Conservation (phyloP, 2,329 filamentous ascomycete species). For the Ascochyta fabae region DNA sequence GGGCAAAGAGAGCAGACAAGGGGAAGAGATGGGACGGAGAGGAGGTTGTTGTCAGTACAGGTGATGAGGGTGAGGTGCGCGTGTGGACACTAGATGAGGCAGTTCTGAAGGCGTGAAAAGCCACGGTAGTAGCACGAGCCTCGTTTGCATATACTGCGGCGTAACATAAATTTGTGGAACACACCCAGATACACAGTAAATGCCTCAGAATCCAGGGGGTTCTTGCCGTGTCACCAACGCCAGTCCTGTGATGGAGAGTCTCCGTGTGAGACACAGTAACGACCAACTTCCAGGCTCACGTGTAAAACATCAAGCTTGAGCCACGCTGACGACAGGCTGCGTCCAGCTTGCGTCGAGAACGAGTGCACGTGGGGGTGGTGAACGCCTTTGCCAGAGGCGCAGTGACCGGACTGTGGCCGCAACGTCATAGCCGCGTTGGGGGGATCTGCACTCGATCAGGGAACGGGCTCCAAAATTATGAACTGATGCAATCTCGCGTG, state of each 20-base stretch:
- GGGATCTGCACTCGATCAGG: slow-evolving; percentile 32
- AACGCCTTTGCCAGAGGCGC: slow-evolving; percentile 1
- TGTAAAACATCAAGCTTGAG: slow-evolving; percentile 1
- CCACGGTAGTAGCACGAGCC: not conserved
- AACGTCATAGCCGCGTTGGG: slow-evolving; percentile 31
- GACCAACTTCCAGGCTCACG: not conserved
- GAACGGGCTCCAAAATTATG: slow-evolving; percentile 34
- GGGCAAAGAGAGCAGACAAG: slow-evolving; percentile 80
- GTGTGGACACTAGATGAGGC: slow-evolving; percentile 68
- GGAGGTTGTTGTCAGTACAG: slow-evolving; percentile 88
- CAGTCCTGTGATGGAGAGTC: not conserved
- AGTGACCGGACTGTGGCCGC: slow-evolving; percentile 22
- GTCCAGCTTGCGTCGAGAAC: slow-evolving; percentile 7
- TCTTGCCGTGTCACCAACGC: not conserved
- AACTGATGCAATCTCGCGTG: slow-evolving; percentile 21
- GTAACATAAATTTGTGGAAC: slow-evolving; percentile 12
- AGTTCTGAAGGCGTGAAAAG: slow-evolving; percentile 3
- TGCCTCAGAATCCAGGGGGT: slow-evolving; percentile 10
- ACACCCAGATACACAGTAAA: not conserved
- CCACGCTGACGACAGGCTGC: slow-evolving; percentile 19
- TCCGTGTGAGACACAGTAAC: not conserved
- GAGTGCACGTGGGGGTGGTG: slow-evolving; percentile 23
- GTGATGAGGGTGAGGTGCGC: slow-evolving; percentile 87
- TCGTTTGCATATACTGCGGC: slow-evolving; percentile 1
- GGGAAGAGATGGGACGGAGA: slow-evolving; percentile 67